These are phyloP conservation scores for Rhizophagus clarus DNA, from an alignment of 192 early-diverging fungal genomes.

Conservation along the genomic window DNA sequence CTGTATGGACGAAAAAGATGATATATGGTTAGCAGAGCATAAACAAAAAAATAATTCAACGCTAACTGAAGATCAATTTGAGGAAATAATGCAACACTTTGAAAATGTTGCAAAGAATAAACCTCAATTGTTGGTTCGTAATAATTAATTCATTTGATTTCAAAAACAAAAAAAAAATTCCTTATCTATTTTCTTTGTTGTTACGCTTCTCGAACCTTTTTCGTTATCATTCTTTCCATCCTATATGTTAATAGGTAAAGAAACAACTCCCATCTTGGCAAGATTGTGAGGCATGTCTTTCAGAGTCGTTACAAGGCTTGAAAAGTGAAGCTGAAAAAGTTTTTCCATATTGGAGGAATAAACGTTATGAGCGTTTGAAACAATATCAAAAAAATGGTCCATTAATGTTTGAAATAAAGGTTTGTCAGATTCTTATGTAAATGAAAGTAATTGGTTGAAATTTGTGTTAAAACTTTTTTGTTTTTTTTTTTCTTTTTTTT, in stretches of 20 bases:
- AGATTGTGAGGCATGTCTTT: background rate
- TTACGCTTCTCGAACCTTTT: background rate
- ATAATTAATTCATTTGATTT: no score
- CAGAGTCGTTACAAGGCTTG: background rate
- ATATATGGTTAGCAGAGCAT: slow-evolving; percentile 60
- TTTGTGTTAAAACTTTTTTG: slow-evolving; percentile 5
- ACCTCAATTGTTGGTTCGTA: background rate
- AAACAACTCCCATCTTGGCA: slow-evolving; percentile 23
- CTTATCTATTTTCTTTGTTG: no score
- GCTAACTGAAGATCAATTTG: slow-evolving; percentile 42
- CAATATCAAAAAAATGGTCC: slow-evolving; percentile 39
- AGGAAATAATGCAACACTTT: slow-evolving; percentile 76
- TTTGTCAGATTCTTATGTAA: slow-evolving; percentile 12
- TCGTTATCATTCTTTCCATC: slow-evolving; percentile 3
- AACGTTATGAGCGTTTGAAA: slow-evolving; percentile 32
- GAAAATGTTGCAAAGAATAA: slow-evolving; percentile 49
- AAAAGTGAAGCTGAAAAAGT: slow-evolving; percentile 31
- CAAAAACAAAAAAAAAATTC: no score
- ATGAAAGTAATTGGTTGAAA: no score
- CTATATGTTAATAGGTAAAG: background rate
- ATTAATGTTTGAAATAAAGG: slow-evolving; percentile 63
- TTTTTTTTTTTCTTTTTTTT: slow-evolving; percentile 52
- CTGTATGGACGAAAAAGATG: slow-evolving; percentile 88
- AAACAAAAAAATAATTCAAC: slow-evolving; percentile 39
- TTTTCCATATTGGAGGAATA: slow-evolving; percentile 58